Percentiles rank a stretch among this genome's conserved stretches.
Conservation (phyloP, 2,329 filamentous ascomycete species). For the Clonostachys solani region DNA sequence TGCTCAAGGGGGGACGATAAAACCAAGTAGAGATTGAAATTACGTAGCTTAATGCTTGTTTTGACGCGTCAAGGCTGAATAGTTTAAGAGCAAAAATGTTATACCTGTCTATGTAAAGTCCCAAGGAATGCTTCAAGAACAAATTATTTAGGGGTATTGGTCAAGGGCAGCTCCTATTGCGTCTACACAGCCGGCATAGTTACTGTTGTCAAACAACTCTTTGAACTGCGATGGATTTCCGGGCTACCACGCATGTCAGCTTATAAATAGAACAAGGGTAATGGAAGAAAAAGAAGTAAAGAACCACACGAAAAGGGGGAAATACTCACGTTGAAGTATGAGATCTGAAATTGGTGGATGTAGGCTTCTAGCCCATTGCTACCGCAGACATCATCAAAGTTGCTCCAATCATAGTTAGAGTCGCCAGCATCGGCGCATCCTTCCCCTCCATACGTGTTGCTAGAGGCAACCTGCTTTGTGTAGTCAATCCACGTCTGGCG, state of each 20-base stretch:
- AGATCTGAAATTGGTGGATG: slow-evolving; percentile 6
- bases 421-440: slow-evolving; percentile 4
- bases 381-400: slow-evolving; percentile 7
- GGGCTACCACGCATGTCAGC: not conserved
- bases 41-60: no score
- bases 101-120: no score
- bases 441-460: slow-evolving; percentile 9
- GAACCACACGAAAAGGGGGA: no score
- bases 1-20: no score
- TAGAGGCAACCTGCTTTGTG: slow-evolving; percentile 2
- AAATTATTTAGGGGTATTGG: not conserved
- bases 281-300: no score
- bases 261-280: no score
- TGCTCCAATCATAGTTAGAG: slow-evolving; percentile 6
- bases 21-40: no score
- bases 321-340: slow-evolving; percentile 6
- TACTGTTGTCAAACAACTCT: not conserved
- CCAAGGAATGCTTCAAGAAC: no score
- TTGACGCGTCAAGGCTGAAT: no score
- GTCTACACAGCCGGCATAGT: not conserved
- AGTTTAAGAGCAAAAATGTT: no score
- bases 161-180: not conserved
- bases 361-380: slow-evolving; percentile 6
- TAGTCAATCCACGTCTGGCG: slow-evolving; percentile 8
- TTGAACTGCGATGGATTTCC: not conserved